Evolutionary conservation across 2,329 filamentous ascomycete species (phyloP).

Genomic region (Pseudopyricularia javanii): DNA sequence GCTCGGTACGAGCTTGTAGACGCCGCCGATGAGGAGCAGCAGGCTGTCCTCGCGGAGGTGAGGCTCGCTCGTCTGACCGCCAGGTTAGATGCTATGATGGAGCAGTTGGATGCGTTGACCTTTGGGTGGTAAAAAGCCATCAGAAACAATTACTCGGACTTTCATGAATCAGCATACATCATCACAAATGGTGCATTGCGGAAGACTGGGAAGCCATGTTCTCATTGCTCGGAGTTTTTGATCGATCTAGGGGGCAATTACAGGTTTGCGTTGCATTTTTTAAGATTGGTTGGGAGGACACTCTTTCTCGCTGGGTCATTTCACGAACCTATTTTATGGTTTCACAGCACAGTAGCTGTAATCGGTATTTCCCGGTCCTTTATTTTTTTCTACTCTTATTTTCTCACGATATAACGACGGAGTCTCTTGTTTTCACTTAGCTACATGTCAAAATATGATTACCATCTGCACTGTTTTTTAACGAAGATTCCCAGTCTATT

Average conservation of each 20-base stretch:
- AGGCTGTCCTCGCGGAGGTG: not conserved
- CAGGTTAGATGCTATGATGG: slow-evolving; percentile 20
- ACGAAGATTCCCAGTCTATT: no score
- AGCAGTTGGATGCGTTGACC: slow-evolving; percentile 23
- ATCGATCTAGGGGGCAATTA: not conserved
- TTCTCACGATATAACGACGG: not conserved
- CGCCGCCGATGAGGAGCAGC: slow-evolving; percentile 34
- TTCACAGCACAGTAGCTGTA: not conserved
- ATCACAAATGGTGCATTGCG: no score
- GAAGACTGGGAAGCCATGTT: not conserved
- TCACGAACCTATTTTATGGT: not conserved
- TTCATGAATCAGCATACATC: no score
- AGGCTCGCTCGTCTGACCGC: slow-evolving; percentile 35
- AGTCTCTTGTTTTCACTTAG: not conserved
- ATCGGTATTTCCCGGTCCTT: not conserved
- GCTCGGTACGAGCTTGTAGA: slow-evolving; percentile 54
- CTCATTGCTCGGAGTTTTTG: not conserved
- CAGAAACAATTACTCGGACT: no score
- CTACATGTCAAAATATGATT: not conserved
- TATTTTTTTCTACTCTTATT: not conserved
- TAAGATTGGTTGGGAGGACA: not conserved
- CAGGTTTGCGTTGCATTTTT: not conserved
- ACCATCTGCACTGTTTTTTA: not conserved
- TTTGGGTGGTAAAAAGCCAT: slow-evolving; percentile 17
- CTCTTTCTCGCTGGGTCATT: no score